Conservation (phyloP, 1,284 basidiomycete species). For the Ceratobasidium sp. region DNA sequence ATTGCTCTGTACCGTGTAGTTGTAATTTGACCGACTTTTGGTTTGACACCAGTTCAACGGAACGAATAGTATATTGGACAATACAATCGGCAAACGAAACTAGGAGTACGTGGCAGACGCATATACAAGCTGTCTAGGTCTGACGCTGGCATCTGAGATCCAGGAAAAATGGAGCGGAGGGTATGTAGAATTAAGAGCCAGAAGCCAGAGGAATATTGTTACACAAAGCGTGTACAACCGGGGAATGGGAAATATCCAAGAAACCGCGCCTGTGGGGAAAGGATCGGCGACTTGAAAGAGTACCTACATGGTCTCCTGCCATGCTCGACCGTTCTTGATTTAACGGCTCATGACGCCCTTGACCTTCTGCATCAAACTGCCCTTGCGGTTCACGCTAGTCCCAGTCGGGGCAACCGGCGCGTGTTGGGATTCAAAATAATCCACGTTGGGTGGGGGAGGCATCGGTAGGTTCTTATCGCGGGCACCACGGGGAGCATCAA, state of each 20-base stretch:
- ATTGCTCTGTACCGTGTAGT: constrained; percentile 16
- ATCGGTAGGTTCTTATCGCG: constrained; percentile 39
- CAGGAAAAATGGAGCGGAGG: background rate
- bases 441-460: constrained; percentile 37
- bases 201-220: constrained; percentile 4
- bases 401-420: constrained; percentile 1
- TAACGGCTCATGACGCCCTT: constrained; percentile 43
- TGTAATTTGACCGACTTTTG: background rate
- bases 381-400: constrained; percentile 27
- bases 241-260: constrained; percentile 17
- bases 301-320: background rate
- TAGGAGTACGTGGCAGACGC: constrained; percentile 3
- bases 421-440: constrained; percentile 37
- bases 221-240: constrained; percentile 27
- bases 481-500: constrained; percentile 2
- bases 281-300: constrained; percentile 12
- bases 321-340: background rate
- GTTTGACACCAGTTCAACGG: constrained; percentile 16
- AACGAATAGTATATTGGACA: constrained; percentile 37
- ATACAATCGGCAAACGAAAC: constrained; percentile 17
- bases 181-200: constrained; percentile 25
- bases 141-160: constrained; percentile 16
- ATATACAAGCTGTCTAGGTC: constrained; percentile 40
- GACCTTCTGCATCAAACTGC: constrained; percentile 42
- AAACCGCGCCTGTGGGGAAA: constrained; percentile 12